phyloP scores from a whole-genome alignment of 352 stramenopile genomes.

The Globisporangium rhizosaccharum region DNA sequence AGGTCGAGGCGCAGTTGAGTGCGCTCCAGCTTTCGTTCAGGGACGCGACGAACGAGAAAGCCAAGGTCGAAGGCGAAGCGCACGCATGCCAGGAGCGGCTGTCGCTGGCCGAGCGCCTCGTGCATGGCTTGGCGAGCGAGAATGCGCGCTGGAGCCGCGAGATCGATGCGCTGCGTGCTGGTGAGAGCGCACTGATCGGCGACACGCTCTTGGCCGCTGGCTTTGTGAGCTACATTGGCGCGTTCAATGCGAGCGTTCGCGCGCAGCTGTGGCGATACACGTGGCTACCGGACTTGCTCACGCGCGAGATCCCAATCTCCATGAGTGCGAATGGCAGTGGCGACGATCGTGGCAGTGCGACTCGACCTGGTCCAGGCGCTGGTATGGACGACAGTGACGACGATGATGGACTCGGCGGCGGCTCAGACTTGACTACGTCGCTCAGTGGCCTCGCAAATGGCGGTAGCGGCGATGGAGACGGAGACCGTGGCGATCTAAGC shows the following conservation, averaged over 20 bases:
- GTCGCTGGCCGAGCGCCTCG: conserved; percentile 82
- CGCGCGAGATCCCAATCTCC: conserved; percentile 82
- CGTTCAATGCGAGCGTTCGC: conserved; percentile 84
- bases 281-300: conserved; percentile 86
- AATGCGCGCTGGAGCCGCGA: conserved; percentile 88
- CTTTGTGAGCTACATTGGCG: conserved; percentile 91
- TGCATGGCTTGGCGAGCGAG: conserved; percentile 84
- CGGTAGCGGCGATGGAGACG: neutral
- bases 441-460: neutral
- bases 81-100: conserved; percentile 83
- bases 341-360: neutral
- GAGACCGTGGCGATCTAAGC: neutral
- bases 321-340: conserved; percentile 7
- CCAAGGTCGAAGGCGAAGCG: conserved; percentile 85
- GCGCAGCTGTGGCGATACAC: conserved; percentile 76
- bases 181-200: conserved; percentile 75
- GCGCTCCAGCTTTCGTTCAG: conserved; percentile 76
- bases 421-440: conserved; percentile 3
- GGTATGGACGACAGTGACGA: neutral
- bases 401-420: neutral
- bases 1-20: conserved; percentile 78
- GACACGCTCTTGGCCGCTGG: conserved; percentile 85
- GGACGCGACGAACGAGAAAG: conserved; percentile 89
- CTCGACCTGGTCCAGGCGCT: neutral
- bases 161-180: conserved; percentile 74